Evolutionary conservation across 805 yeast species (phyloP), one percentile per base, ranked within the genome.

Genomic region (Teunomyces pallodes): DNA sequence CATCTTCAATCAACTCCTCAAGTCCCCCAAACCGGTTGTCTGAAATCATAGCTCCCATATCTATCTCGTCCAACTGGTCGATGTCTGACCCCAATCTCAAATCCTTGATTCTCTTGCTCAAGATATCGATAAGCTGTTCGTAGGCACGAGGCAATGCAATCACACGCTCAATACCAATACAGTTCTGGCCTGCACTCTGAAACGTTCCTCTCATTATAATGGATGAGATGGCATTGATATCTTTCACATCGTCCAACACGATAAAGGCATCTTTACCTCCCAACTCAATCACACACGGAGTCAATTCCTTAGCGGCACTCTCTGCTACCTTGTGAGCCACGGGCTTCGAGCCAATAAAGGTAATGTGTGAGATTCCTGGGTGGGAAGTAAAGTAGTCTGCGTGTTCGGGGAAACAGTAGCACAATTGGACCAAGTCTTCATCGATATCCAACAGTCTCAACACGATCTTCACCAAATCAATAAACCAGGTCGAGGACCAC

Each of bases 181-280:
- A 94, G 64, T 94, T 94, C 69, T 94, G 99, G 9, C 99, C 99
- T 0, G 96, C 87, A 46, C 96, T 87, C 70, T 94, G 99, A 73
- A 92, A 94, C 0, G 96, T 86, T 31, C 99, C 99, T 61, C 99
- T 79, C 86, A 94, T 79, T 35, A 94, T 78, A 24, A 90, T 83
- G 12, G 96, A 88, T 0, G 76, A 60, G 17, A 73, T 56, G 0
- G 96, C 84, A 27, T 69, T 61, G 26, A 69, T 54, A 54, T 84
- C 82, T 52, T 80, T 72, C 35, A 81, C 86, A 56, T 89, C 94
- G 59, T 92, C 97, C 54, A 94, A 76, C 3, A 91, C 90, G 45
- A 94, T 77, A 16, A 90, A 81, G 0, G 97, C 86, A 65, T 94
- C 99, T 60, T 94, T 94, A 16, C 99, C 99, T 32, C 99, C 99